Base-by-base conservation (phyloP, 805 yeast genomes). In the Saccharomycodes ludwigii region DNA sequence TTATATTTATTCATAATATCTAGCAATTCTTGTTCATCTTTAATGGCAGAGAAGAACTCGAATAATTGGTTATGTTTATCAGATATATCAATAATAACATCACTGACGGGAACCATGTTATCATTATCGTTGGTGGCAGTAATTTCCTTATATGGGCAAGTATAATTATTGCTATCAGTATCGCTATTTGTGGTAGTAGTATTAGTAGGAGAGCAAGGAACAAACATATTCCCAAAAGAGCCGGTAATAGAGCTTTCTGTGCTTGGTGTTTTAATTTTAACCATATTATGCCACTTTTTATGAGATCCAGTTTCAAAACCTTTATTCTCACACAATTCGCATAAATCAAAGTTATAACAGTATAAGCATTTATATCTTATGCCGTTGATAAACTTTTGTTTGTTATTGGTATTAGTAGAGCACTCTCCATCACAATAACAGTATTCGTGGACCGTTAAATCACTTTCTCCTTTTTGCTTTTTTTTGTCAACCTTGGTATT, bases 261-360 rank as follows among this genome's bases (percentile, higher is more conserved):
- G 32, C 30, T 37, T 3, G 47, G 48, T 3, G 35, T 25, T 7
- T 40, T 40, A 12, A 44, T 34, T 25, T 43, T 41, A 9, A 42
- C 29, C 40, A 42, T 39, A 20, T 42, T 40, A 30, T 47, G 52
- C 19, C 23, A 32, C 15, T 27, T 24, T 32, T 37, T 40, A 25
- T 47, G 52, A 18, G 40, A 28, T 7, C 28, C 34, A 9, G 34
- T 42, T 18, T 35, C 40, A 10, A 30, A 31, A 3, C 44, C 45
- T n/a, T 29, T 30, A 3, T 29, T 34, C 34, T 47, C 50, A 36
- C 66, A 61, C 1, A 29, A 18, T 14, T 52, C 50, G 47, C 76
- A 70, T 34, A 66, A 49, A 46, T 70, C 74, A 47, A 54, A 68
- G 41, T 71, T 65, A 5, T 51, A 45, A 43, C 77, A 71, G 13